These are phyloP conservation scores for Durusdinium trenchii DNA, from an alignment of 73 alveolate genomes.

Conservation along the genomic window DNA sequence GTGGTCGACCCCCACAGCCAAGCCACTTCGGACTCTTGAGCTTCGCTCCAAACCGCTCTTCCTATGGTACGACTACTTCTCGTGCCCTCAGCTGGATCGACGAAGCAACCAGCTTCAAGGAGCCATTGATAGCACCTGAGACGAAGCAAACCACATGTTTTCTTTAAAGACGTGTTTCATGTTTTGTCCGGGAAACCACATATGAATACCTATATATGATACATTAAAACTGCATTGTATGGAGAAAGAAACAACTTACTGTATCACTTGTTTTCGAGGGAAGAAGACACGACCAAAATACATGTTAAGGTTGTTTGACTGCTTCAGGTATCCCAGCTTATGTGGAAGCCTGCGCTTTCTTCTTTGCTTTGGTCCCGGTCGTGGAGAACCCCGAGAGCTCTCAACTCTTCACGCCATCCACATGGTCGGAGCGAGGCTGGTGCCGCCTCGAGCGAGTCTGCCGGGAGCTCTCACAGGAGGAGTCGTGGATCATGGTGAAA, in stretches of 20 bases:
- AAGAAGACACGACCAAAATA: no score
- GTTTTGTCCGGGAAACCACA: no score
- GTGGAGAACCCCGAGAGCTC: not conserved
- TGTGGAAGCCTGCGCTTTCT: slow-evolving; percentile 38
- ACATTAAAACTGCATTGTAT: no score
- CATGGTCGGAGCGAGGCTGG: slow-evolving; percentile 51
- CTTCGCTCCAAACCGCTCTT: slow-evolving; percentile 39
- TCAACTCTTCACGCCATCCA: not conserved
- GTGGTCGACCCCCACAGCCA: slow-evolving; percentile 12
- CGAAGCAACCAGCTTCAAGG: not conserved
- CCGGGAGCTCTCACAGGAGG: slow-evolving; percentile 45
- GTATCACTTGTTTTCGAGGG: no score
- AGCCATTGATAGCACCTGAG: slow-evolving; percentile 39
- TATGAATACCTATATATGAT: no score
- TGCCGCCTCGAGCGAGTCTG: slow-evolving; percentile 21
- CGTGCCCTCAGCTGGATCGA: slow-evolving; percentile 18
- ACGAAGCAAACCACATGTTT: no score
- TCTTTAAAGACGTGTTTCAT: no score
- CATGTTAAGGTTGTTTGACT: no score
- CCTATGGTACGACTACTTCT: slow-evolving; percentile 58
- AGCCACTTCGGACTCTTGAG: not conserved
- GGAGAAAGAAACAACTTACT: no score
- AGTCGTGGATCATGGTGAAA: slow-evolving; percentile 20
- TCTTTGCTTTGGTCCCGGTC: slow-evolving; percentile 50
- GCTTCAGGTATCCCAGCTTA: slow-evolving; percentile 48